phyloP scores from a whole-genome alignment of 2,329 filamentous ascomycete genomes.

The Apiospora aurea region DNA sequence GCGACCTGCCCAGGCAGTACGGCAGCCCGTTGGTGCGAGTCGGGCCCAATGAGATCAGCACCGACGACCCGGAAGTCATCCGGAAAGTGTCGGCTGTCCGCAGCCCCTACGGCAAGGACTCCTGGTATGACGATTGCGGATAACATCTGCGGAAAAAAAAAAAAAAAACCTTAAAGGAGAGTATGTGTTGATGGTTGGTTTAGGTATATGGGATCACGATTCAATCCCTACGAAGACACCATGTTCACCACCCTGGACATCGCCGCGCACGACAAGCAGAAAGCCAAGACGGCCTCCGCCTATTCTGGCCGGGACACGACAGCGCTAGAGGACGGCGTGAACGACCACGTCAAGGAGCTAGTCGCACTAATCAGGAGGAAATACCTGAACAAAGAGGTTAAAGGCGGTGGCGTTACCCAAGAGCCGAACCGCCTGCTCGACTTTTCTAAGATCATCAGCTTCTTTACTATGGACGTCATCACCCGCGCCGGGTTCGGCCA shows the following conservation, averaged over 20 bases:
- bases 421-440: conserved; percentile 29
- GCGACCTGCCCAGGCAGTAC: conserved; percentile 29
- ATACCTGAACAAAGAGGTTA: conserved; percentile 13
- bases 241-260: conserved; percentile 56
- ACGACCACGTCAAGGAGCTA: conserved; percentile 23
- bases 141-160: no score
- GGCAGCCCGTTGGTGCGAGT: conserved; percentile 47
- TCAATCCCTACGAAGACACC: conserved; percentile 60
- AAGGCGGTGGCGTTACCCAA: neutral
- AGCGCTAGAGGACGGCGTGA: conserved; percentile 14
- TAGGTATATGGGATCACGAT: conserved; percentile 47
- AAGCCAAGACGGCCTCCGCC: conserved; percentile 45
- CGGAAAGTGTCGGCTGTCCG: conserved; percentile 46
- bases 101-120: conserved; percentile 44
- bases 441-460: conserved; percentile 29
- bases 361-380: conserved; percentile 11
- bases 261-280: conserved; percentile 47
- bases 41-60: conserved; percentile 48
- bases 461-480: conserved; percentile 37
- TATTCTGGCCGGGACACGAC: conserved; percentile 26
- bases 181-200: neutral
- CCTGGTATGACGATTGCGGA: conserved; percentile 46
- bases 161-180: neutral
- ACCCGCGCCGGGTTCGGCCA: conserved; percentile 35
- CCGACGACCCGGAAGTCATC: conserved; percentile 46